phyloP scores from a whole-genome alignment of 257 asterid species.

The Knoxia roxburghii region DNA sequence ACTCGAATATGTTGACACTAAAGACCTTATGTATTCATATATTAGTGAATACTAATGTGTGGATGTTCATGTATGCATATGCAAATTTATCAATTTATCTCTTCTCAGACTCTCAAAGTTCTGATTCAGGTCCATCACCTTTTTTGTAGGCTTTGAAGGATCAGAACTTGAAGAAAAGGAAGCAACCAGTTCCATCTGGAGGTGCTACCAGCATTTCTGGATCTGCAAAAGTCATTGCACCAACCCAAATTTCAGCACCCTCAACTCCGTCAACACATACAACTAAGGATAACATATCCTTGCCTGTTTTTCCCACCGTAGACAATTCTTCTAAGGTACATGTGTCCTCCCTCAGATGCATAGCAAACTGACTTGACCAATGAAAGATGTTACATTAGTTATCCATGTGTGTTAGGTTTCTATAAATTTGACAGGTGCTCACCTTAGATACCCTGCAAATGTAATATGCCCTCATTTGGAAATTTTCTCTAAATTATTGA shows the following conservation, averaged over 20 bases:
- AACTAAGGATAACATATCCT: constrained; percentile 12
- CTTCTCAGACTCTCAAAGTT: not conserved
- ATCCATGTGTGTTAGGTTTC: not conserved
- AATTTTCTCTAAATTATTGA: not conserved
- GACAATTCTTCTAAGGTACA: constrained; percentile 20
- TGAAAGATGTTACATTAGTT: constrained; percentile 4
- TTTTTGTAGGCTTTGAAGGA: constrained; percentile 13
- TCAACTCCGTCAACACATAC: constrained; percentile 16
- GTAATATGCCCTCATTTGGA: not conserved
- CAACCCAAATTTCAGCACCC: constrained; percentile 11
- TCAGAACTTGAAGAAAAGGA: constrained; percentile 24
- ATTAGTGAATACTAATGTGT: not conserved
- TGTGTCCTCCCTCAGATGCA: constrained; percentile 14
- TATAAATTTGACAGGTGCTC: not conserved
- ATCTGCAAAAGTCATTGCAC: constrained; percentile 13
- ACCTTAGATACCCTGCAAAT: not conserved
- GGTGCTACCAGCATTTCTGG: constrained; percentile 19
- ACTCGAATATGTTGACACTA: not conserved
- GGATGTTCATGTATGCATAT: not conserved
- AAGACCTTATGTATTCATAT: not conserved
- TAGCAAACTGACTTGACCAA: constrained; percentile 8
- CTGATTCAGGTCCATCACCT: constrained; percentile 10
- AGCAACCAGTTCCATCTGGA: constrained; percentile 17
- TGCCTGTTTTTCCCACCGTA: constrained; percentile 19
- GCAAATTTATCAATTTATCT: not conserved